These are phyloP conservation scores for Aurinia saxatilis DNA, from an alignment of 345 rosid species.

Conservation along the genomic window DNA sequence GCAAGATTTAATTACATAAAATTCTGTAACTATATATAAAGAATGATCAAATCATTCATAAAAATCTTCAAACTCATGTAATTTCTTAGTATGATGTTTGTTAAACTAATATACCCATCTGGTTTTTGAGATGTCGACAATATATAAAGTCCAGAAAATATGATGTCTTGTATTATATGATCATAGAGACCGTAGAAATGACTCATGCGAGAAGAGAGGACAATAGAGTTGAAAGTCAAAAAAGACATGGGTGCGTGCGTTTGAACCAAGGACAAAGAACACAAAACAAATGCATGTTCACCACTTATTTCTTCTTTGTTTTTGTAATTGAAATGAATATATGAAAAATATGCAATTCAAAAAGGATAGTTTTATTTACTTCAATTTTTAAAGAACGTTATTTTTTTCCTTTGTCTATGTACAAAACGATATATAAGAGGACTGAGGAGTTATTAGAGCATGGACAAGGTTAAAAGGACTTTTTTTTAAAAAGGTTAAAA, in stretches of 20 bases:
- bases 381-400: too few species aligned
- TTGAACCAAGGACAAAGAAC: not conserved
- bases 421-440: too few species aligned
- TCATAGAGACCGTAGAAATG: constrained; percentile 5
- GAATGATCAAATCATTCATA: not conserved
- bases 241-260: constrained; percentile 27
- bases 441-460: too few species aligned
- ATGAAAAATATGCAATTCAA: not conserved
- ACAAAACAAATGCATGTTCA: constrained; percentile 14
- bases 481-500: too few species aligned
- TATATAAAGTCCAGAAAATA: not conserved
- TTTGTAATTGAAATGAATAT: not conserved
- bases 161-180: not conserved
- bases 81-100: too few species aligned
- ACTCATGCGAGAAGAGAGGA: constrained; percentile 6
- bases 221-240: constrained; percentile 26
- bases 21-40: not conserved
- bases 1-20: not conserved
- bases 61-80: not conserved
- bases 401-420: too few species aligned
- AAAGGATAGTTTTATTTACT: too few species aligned
- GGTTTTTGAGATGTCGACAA: constrained; percentile 6
- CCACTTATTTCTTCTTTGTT: not conserved
- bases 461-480: too few species aligned
- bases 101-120: too few species aligned